Evolutionary conservation across 306 rosid genomes (phyloP).

Genomic region (Clitoria ternatea): DNA sequence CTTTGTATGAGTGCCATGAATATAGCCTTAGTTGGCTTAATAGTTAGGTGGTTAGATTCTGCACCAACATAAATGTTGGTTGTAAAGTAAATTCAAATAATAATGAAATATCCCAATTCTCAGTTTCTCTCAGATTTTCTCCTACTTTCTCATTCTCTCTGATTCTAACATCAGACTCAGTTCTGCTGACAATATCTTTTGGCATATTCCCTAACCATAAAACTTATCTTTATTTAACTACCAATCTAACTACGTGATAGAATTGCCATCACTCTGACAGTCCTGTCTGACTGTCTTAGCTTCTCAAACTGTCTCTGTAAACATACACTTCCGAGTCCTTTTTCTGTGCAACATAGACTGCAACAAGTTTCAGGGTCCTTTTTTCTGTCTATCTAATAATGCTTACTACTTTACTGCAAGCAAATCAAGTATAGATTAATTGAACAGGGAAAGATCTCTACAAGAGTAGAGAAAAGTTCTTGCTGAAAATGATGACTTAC

Average conservation of each 20-base stretch:
- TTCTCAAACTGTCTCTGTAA: neutral
- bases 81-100: too few species aligned
- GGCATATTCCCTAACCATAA: too few species aligned
- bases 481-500: slow-evolving; percentile 49
- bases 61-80: too few species aligned
- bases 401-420: neutral
- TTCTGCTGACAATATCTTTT: too few species aligned
- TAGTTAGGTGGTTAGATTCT: too few species aligned
- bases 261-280: neutral
- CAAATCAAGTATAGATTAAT: neutral
- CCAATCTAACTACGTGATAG: neutral
- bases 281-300: neutral
- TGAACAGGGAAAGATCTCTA: neutral
- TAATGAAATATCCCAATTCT: too few species aligned
- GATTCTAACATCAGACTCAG: too few species aligned
- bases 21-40: too few species aligned
- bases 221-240: neutral
- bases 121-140: too few species aligned
- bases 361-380: neutral
- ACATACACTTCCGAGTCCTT: neutral
- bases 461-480: neutral
- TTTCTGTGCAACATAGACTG: neutral
- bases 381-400: neutral
- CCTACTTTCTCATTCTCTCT: too few species aligned
- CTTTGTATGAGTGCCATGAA: too few species aligned